phyloP scores from a whole-genome alignment of 176 grass and related monocot species.

The Carex cristatella region DNA sequence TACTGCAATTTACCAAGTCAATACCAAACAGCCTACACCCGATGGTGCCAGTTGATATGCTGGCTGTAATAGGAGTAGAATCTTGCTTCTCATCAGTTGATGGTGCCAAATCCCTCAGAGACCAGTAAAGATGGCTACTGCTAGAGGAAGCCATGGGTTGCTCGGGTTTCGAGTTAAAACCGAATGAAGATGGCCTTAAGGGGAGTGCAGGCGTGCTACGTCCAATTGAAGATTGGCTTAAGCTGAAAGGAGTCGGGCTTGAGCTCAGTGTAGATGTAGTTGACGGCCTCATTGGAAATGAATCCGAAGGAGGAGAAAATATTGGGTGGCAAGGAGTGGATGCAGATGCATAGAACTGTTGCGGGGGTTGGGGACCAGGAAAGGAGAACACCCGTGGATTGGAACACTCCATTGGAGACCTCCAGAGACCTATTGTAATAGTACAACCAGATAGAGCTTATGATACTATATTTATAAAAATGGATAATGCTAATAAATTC shows the following conservation, averaged over 20 bases:
- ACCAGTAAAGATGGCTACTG: conserved; percentile 40
- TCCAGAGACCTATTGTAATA: conserved; percentile 61
- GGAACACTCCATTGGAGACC: conserved; percentile 38
- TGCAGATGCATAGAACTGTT: conserved; percentile 26
- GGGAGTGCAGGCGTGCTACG: background rate
- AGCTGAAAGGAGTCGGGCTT: background rate
- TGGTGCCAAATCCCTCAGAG: conserved; percentile 38
- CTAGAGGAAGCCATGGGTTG: conserved; percentile 15
- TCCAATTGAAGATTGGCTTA: background rate
- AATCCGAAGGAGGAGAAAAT: background rate
- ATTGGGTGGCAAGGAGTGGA: conserved; percentile 1
- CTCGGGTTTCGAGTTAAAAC: conserved; percentile 35
- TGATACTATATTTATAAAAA: background rate
- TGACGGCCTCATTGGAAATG: conserved; percentile 1
- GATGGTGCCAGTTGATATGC: background rate
- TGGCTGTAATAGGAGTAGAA: conserved; percentile 1
- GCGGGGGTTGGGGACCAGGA: conserved; percentile 34
- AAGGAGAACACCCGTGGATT: conserved; percentile 47
- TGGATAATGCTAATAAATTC: background rate
- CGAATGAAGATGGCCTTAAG: conserved; percentile 17
- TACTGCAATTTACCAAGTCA: conserved; percentile 35
- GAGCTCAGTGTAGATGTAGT: background rate
- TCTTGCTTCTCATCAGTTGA: conserved; percentile 55
- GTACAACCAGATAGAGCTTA: conserved; percentile 14
- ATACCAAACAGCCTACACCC: conserved; percentile 94